Conservation (phyloP, 1,139 yeast genomes). For the Kurtzmaniella quercitrusa region DNA sequence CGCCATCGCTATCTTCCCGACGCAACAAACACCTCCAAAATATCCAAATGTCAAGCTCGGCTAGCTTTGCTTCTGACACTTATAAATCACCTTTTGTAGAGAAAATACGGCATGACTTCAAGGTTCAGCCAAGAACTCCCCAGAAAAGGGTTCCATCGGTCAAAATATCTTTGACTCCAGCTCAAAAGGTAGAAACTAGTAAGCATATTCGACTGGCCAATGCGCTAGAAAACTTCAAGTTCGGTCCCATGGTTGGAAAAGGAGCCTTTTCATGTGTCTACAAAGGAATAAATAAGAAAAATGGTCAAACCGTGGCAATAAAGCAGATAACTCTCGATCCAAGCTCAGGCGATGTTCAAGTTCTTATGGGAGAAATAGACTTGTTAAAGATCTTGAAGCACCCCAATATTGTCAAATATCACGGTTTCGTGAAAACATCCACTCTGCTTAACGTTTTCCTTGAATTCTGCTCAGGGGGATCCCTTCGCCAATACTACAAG, state of each 20-base stretch:
- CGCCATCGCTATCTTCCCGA: background rate
- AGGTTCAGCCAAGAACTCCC: slow-evolving; percentile 14
- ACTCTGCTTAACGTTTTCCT: slow-evolving; percentile 68
- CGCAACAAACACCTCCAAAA: background rate
- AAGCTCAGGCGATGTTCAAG: slow-evolving; percentile 37
- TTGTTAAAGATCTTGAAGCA: slow-evolving; percentile 78
- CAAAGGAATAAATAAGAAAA: slow-evolving; percentile 64
- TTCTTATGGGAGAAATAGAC: slow-evolving; percentile 79
- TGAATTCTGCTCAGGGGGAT: slow-evolving; percentile 79
- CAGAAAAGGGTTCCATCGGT: slow-evolving; percentile 30
- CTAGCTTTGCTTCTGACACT: background rate
- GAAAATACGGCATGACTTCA: background rate
- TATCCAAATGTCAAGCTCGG: background rate
- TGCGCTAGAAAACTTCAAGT: slow-evolving; percentile 51
- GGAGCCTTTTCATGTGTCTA: slow-evolving; percentile 96
- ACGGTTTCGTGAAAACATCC: slow-evolving; percentile 75
- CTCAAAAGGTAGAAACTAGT: slow-evolving; percentile 44
- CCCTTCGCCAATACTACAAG: slow-evolving; percentile 66
- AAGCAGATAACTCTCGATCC: slow-evolving; percentile 67
- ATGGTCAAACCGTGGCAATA: slow-evolving; percentile 75
- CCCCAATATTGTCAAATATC: slow-evolving; percentile 83
- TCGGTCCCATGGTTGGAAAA: slow-evolving; percentile 77
- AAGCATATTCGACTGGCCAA: slow-evolving; percentile 35
- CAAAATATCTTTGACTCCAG: slow-evolving; percentile 50
- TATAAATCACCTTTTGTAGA: background rate